Evolutionary conservation across 2,329 filamentous ascomycete species (phyloP), one percentile per base, ranked within the genome.

Genomic region (Cytospora schulzeri): DNA sequence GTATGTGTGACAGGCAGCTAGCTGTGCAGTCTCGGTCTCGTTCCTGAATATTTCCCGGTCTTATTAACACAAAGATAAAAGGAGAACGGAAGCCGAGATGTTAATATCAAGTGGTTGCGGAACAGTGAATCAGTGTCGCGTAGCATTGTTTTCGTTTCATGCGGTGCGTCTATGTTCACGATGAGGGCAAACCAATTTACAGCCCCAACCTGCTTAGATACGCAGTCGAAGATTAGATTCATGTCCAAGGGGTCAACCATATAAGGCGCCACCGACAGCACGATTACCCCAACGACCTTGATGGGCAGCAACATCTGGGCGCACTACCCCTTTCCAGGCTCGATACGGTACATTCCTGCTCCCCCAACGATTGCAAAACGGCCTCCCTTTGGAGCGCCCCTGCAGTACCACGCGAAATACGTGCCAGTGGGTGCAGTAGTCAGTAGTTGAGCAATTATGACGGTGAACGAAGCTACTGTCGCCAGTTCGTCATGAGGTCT

Each of bases 141-240:
- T 53, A 63, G 38, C 63, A 67, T 67, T 64, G 63, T 45, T n/a
- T 29, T 63, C 26, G n/a, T 9, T 9, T n/a, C n/a, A n/a, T n/a
- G n/a, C 7, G 33, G 26, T 41, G 12, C 5, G n/a, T n/a, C n/a
- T 54, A 19, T n/a, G 6, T 31, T 22, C 50, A 55, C 22, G 19
- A 41, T 5, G 29, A 22, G 22, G 31, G 9, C 8, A 52, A 33
- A 48, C n/a, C 12, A 1, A 41, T 19, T n/a, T n/a, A n/a, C n/a
- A n/a, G n/a, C n/a, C n/a, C n/a, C n/a, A 38, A 38, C 17, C 14
- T 17, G 35, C 35, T 17, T 14, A n/a, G 41, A 51, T 17, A 28
- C 14, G 57, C 19, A 4, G 22, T 31, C 29, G 51, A 57, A 22
- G 31, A 31, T n/a, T 35, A 33, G 19, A 35, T 9, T 11, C 24